Evolutionary conservation across 1,284 basidiomycete genomes (phyloP).

Genomic region (Erythrobasidium hasegawianum): DNA sequence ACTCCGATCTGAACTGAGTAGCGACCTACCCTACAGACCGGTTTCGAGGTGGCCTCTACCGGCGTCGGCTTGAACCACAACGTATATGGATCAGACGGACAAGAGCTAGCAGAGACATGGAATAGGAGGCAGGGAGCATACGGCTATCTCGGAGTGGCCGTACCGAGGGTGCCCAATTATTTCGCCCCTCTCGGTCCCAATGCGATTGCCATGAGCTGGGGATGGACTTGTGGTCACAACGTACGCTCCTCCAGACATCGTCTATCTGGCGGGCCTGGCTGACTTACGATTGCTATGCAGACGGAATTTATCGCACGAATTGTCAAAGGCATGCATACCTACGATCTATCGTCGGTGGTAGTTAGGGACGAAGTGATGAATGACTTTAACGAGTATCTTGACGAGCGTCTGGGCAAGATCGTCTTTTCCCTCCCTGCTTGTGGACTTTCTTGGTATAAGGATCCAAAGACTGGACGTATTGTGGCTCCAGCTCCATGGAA

Average conservation of each 20-base stretch:
- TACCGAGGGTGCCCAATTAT: conserved; percentile 34
- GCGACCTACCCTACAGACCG: too few species aligned
- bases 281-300: not conserved
- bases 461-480: too few species aligned
- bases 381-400: too few species aligned
- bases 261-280: too few species aligned
- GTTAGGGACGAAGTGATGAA: conserved; percentile 15
- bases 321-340: conserved; percentile 32
- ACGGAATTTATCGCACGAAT: conserved; percentile 36
- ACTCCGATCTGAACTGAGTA: too few species aligned
- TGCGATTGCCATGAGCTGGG: too few species aligned
- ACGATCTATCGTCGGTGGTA: conserved; percentile 34
- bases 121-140: conserved; percentile 9
- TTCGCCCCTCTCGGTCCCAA: conserved; percentile 26
- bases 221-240: conserved; percentile 24
- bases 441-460: not conserved
- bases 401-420: too few species aligned
- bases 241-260: not conserved
- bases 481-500: too few species aligned
- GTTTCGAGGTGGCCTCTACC: too few species aligned
- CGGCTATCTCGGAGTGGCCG: conserved; percentile 28
- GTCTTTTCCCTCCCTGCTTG: too few species aligned
- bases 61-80: not conserved
- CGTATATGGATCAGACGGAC: conserved; percentile 25
- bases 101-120: conserved; percentile 33